Evolutionary conservation across 148 eudicot genomes (phyloP), one percentile per base, ranked within the genome.

Genomic region (Fagopyrum esculentum): DNA sequence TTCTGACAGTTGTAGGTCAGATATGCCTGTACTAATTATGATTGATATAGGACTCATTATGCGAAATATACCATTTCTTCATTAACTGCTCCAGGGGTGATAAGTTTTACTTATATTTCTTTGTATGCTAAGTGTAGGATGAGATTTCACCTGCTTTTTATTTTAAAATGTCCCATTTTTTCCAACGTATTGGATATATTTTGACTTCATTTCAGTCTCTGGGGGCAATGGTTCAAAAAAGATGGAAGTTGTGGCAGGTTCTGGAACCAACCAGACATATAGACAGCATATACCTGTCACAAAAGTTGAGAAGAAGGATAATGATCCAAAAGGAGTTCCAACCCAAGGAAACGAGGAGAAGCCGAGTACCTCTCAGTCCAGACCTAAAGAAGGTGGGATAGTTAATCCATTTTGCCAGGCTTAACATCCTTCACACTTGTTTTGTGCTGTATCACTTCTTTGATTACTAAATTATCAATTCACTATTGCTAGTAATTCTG

Each of bases 361-460:
- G 73, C 74, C 86, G 19, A 72, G 78, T 56, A 75, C 63, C 77
- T 81, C 89, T 60, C 89, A 89, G 68, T 76, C 77, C 73, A 89
- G 98, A 82, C 89, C 88, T 57, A 93, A 87, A 89, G 97, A 88
- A 87, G 92, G 89, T 88, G 35, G 43, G 46, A 40, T 40, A 66
- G 13, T 12, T 15, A 43, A 40, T 64, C 47, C 43, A 66, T 19
- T 40, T 66, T 43, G 12, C 19, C 19, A 40, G 40, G 16, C 11
- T 13, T 43, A 29, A 30, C 69, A 30, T 63, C 16, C 9, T 59
- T 59, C 66, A 26, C 26, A 35, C 35, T 59, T 59, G 40, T 22
- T 59, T 59, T 73, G 30, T 69, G 35, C 16, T 66, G 22, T n/a
- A 9, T 6, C 22, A 45, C 47, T 40, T 63, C n/a, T 0, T 63